Conservation (phyloP, 2,329 filamentous ascomycete genomes). For the Hypocrella siamensis region DNA sequence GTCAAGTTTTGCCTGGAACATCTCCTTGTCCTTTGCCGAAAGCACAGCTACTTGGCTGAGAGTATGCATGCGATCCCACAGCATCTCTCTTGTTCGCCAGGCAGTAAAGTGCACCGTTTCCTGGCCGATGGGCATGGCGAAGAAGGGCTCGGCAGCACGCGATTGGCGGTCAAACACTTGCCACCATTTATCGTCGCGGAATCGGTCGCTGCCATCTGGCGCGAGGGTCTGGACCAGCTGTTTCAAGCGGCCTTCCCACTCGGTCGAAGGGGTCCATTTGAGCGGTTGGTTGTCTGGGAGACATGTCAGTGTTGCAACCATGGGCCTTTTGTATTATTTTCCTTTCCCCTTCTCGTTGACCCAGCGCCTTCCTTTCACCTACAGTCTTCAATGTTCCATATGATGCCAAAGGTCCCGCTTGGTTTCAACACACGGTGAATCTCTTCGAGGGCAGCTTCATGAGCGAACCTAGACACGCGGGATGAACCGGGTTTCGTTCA, state of each 20-base stretch:
- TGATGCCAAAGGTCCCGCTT: constrained; percentile 43
- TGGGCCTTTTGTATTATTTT: no score
- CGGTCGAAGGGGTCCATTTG: constrained; percentile 35
- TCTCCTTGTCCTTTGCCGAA: constrained; percentile 29
- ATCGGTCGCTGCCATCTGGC: constrained; percentile 43
- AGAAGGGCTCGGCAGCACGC: constrained; percentile 27
- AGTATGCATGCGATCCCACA: constrained; percentile 50
- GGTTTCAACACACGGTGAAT: constrained; percentile 52
- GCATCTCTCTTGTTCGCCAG: constrained; percentile 38
- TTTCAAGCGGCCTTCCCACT: constrained; percentile 48
- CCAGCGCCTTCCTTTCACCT: constrained; percentile 10
- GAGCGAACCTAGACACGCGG: constrained; percentile 44
- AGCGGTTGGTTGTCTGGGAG: constrained; percentile 45
- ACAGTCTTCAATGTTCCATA: constrained; percentile 67
- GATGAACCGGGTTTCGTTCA: background rate
- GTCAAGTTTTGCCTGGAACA: constrained; percentile 34
- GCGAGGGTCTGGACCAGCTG: constrained; percentile 38
- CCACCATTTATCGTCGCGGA: constrained; percentile 49
- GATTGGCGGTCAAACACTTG: constrained; percentile 46
- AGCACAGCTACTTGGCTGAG: constrained; percentile 53
- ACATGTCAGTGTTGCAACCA: background rate
- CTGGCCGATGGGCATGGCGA: constrained; percentile 46
- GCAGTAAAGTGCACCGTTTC: constrained; percentile 39
- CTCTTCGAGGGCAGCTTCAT: constrained; percentile 41
- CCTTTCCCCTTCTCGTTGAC: no score